Evolutionary conservation across 352 stramenopile species (phyloP), one percentile per base, ranked within the genome.

Genomic region (Phytopythium chamaehyphon): DNA sequence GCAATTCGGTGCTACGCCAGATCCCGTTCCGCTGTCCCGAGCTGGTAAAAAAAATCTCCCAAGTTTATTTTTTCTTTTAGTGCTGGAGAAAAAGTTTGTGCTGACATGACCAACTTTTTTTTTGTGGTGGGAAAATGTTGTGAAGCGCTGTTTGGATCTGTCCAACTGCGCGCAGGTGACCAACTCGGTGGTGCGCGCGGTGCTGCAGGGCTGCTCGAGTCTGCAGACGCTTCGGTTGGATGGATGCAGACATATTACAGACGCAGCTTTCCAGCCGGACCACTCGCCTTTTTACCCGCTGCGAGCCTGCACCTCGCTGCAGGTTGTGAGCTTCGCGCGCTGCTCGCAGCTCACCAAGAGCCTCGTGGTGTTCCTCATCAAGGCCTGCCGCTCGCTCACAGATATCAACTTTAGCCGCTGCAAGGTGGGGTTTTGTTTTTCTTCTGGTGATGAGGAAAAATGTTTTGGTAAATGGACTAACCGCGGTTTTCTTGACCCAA

Each of bases 121-220:
- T n/a, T 33, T 5, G 28, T 33, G 28, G 5, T 33, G 28, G 28
- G 28, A 9, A 9, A 15, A 39, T 18, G n/a, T 33, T 21, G 26
- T 26, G 18, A 47, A 94, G 84, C 76, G 79, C 54, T 93, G 76
- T 42, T 64, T 95, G 46, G 81, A 95, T 61, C 60, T 95, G 18
- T 86, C 83, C 16, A 90, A 91, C 55, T 95, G 82, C 53, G 60
- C 70, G n/a, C 85, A 95, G 66, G 85, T 95, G 50, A 93, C 75
- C 62, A 95, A 93, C 64, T 81, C 81, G 6, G 82, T 95, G 45
- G 74, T 95, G 45, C 83, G 80, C 18, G 73, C 79, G 16, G 73
- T 93, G 48, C 60, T 95, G 28, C 85, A 92, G 48, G 81, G 82
- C 10, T 95, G 85, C 56, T 61, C 74, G 42, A 71, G 70, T 35